phyloP scores from a whole-genome alignment of 495 filamentous ascomycete species.

The Amphirosellinia nigrospora region DNA sequence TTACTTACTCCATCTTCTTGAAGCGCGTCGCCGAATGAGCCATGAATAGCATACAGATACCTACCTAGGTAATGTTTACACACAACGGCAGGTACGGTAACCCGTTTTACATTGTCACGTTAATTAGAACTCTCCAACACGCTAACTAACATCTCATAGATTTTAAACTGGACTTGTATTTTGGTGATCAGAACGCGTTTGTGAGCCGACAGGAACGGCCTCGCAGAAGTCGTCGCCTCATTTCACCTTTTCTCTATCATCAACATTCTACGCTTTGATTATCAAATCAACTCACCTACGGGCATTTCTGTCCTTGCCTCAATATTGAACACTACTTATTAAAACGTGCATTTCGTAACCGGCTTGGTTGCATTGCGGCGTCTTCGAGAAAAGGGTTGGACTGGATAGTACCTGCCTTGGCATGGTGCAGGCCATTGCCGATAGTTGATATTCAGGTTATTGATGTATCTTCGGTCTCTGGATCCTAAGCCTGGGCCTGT shows the following conservation, averaged over 20 bases:
- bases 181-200: slow-evolving; percentile 1
- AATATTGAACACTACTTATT: not conserved
- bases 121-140: not conserved
- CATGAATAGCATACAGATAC: not conserved
- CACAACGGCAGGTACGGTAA: not conserved
- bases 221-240: not conserved
- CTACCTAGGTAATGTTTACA: not conserved
- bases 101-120: not conserved
- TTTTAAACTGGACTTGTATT: not conserved
- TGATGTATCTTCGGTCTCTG: not conserved
- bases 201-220: not conserved
- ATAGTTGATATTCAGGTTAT: not conserved
- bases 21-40: slow-evolving; percentile 24
- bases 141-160: not conserved
- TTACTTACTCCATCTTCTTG: not conserved
- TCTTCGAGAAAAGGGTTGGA: not conserved
- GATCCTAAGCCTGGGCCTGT: not conserved
- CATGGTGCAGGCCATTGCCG: not conserved
- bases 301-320: not conserved
- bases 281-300: not conserved
- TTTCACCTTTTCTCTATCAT: not conserved
- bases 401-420: not conserved
- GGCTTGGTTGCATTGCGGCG: not conserved
- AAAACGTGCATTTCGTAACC: not conserved
- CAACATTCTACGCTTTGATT: not conserved